phyloP scores from a whole-genome alignment of 345 rosid genomes.

The Brassica carinata region DNA sequence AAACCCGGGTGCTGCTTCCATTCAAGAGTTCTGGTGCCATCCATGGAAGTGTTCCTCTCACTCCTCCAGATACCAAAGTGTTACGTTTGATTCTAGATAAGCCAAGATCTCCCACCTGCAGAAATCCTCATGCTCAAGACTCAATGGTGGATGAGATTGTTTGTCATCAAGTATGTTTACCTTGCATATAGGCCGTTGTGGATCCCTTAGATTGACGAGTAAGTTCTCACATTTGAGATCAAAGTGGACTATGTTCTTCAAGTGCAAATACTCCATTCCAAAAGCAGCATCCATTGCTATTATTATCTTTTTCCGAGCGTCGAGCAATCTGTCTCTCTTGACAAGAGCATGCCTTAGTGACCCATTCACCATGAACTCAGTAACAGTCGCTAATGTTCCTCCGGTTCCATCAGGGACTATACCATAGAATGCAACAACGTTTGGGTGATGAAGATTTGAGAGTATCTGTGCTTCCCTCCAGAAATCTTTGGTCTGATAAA shows the following conservation, averaged over 20 bases:
- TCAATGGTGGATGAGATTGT: not conserved
- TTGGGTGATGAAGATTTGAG: slow-evolving; percentile 76
- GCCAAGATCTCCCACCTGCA: slow-evolving; percentile 75
- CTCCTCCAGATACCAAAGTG: slow-evolving; percentile 72
- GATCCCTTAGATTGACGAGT: slow-evolving; percentile 65
- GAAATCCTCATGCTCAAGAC: not conserved
- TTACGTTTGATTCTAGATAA: slow-evolving; percentile 69
- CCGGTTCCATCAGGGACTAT: slow-evolving; percentile 72
- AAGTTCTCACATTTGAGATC: slow-evolving; percentile 73
- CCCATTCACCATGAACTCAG: slow-evolving; percentile 80
- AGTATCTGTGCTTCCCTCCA: slow-evolving; percentile 86
- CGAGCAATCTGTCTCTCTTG: slow-evolving; percentile 62
- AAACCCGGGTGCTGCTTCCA: slow-evolving; percentile 66
- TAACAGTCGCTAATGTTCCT: slow-evolving; percentile 72
- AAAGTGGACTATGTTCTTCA: slow-evolving; percentile 68
- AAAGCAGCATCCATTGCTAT: slow-evolving; percentile 82
- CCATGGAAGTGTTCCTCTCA: slow-evolving; percentile 77
- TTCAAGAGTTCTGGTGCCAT: slow-evolving; percentile 73
- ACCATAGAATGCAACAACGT: slow-evolving; percentile 77
- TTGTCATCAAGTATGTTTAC: slow-evolving; percentile 27
- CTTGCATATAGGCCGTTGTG: slow-evolving; percentile 72
- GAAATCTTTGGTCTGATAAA: slow-evolving; percentile 59
- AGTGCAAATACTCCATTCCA: slow-evolving; percentile 81
- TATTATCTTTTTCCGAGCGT: slow-evolving; percentile 50
- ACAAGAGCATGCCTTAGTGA: slow-evolving; percentile 70